Base-by-base conservation (phyloP, 306 rosid genomes). In the Cyclanthera cordifolia region DNA sequence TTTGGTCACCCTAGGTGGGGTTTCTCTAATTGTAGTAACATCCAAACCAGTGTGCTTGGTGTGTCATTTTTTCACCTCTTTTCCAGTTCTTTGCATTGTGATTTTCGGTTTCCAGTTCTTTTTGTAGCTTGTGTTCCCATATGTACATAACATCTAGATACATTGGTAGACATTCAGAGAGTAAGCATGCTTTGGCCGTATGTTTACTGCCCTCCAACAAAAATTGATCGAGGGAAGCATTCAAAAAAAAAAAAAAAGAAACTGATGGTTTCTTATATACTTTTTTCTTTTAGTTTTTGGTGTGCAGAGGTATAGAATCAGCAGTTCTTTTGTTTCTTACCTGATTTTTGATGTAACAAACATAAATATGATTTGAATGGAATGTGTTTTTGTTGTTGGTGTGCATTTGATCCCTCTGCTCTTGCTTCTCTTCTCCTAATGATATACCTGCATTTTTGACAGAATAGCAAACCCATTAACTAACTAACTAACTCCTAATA, bases 241-340 rank as follows among this genome's bases (percentile, higher is more conserved):
- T 69, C 12, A 34, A 34, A 12, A 43, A 46, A 71, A 71, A 5
- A 24, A 63, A 55, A 55, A 43, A 43, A 47, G 47, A 3, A 43
- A 41, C 71, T 66, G 54, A 66, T 79, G 79, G 86, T 71, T 82
- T 75, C 79, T 75, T 79, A 53, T 19, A 45, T 47, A 55, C 45
- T 59, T 59, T 30, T 82, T n/a, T n/a, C n/a, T n/a, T n/a, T n/a
- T n/a, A n/a, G 43, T 24, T 74, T 72, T 69, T 79, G 84, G 96
- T 85, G 89, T 86, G 92, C 90, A 85, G 70, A 87, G 79, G 83
- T 75, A 94, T 90, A 86, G 90, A 86, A 79, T 83, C 79, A 79
- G 74, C 37, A 41, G 30, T 67, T 58, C 41, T 57, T 52, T 57
- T 76, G 63, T 74, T 67, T 64, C 49, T 21, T 72, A 46, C 73